Percentiles rank a stretch among this genome's conserved stretches.
Conservation (phyloP, 768 basidiomycete genomes). For the Gymnopilus dilepis region DNA sequence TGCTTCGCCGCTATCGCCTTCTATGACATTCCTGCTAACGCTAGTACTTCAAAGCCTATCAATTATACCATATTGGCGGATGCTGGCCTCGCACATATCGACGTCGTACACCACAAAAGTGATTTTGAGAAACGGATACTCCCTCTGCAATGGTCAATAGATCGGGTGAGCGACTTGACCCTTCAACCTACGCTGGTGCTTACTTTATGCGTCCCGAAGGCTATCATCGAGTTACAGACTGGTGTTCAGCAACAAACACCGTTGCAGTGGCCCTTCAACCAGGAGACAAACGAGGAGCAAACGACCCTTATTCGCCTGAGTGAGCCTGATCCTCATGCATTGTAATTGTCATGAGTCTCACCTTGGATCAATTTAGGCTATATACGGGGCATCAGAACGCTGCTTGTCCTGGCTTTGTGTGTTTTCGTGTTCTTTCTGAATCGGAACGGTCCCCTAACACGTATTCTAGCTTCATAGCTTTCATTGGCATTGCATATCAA, state of each 20-base stretch:
- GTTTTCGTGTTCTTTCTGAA: conserved; percentile 22
- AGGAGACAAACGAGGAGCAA: conserved; percentile 71
- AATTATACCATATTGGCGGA: conserved; percentile 79
- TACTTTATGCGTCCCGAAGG: conserved; percentile 34
- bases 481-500: conserved; percentile 78
- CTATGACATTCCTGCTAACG: conserved; percentile 53
- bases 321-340: conserved; percentile 35
- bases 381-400: conserved; percentile 60
- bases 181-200: not conserved
- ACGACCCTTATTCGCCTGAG: conserved; percentile 58
- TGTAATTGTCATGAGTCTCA: conserved; percentile 2
- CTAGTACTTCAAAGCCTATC: conserved; percentile 40
- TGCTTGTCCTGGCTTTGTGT: conserved; percentile 73
- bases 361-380: conserved; percentile 46
- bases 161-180: conserved; percentile 54
- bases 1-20: conserved; percentile 76
- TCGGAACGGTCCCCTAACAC: not conserved
- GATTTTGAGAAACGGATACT: conserved; percentile 72
- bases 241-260: conserved; percentile 61
- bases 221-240: conserved; percentile 72
- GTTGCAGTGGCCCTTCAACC: conserved; percentile 74
- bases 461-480: conserved; percentile 62
- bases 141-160: conserved; percentile 80
- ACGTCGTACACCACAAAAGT: conserved; percentile 68
- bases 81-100: conserved; percentile 63